A percentile compares a stretch with the other conserved stretches of the same genome.
phyloP scores from a whole-genome alignment of 495 filamentous ascomycete species.

The Lasiosphaeria hispida region DNA sequence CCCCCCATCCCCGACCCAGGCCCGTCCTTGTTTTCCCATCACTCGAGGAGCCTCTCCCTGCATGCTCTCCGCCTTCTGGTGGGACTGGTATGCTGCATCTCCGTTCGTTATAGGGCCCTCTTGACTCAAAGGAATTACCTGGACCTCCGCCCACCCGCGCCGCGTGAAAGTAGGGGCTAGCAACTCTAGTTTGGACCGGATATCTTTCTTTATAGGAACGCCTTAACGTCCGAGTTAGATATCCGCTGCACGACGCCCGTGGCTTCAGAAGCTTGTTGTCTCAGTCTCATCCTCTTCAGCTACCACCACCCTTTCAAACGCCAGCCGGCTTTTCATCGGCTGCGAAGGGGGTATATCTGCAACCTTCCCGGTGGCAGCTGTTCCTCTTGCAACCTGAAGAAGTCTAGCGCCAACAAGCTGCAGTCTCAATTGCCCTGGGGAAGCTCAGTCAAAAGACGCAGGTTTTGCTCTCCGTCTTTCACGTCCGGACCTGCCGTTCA shows the following conservation, averaged over 20 bases:
- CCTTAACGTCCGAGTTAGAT: neutral
- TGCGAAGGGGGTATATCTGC: slow-evolving; percentile 14
- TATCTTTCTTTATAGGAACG: slow-evolving; percentile 10
- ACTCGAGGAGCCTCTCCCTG: neutral
- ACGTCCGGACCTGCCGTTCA: neutral
- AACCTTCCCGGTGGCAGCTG: neutral
- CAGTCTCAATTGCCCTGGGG: no score
- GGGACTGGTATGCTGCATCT: neutral
- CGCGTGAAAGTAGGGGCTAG: neutral
- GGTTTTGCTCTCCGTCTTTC: neutral
- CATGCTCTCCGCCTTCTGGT: neutral
- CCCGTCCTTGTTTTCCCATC: neutral
- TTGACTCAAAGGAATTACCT: neutral
- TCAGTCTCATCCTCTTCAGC: neutral
- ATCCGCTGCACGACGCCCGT: neutral
- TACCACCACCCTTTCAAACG: no score
- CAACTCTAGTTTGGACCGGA: neutral
- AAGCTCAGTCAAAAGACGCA: no score
- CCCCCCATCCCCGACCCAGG: neutral
- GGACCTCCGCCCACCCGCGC: neutral
- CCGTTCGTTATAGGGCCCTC: neutral
- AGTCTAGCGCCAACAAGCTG: neutral
- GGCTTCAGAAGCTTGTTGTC: neutral
- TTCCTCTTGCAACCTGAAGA: neutral
- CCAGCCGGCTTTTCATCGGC: no score